Conservation (phyloP, 2,329 filamentous ascomycete genomes). For the Monilinia fructigena region DNA sequence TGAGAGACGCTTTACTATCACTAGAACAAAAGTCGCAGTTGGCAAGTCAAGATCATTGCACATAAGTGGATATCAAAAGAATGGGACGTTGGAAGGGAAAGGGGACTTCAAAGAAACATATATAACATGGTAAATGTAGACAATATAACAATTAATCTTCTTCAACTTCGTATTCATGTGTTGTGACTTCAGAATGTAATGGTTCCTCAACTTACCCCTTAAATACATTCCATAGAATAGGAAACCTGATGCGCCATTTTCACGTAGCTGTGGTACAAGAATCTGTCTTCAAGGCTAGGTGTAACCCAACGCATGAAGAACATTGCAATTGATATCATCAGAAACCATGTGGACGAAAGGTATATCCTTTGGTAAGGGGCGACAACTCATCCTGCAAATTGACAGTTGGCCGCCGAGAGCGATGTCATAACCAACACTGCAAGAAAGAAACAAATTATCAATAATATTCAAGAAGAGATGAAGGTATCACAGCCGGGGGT, state of each 20-base stretch:
- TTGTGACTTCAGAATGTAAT: neutral
- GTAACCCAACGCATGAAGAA: neutral
- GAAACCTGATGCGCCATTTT: neutral
- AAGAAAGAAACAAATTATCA: neutral
- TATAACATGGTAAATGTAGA: conserved; percentile 5
- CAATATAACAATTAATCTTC: neutral
- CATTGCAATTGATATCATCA: neutral
- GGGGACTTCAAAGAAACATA: conserved; percentile 7
- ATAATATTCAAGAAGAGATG: neutral
- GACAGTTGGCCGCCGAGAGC: neutral
- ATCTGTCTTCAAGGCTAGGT: neutral
- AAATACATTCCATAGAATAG: neutral
- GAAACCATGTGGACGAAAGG: neutral
- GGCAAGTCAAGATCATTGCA: conserved; percentile 2
- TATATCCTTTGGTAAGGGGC: conserved; percentile 6
- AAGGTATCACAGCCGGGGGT: neutral
- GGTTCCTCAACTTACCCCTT: neutral
- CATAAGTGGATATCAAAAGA: conserved; percentile 20
- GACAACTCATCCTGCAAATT: neutral
- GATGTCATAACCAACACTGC: neutral
- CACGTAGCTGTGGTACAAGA: neutral
- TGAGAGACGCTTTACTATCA: conserved; percentile 19
- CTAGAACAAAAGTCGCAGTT: conserved; percentile 9
- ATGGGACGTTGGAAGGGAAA: conserved; percentile 16
- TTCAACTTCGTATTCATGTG: neutral